Base-by-base conservation (phyloP, 306 rosid species). In the Dryas alaskensis region DNA sequence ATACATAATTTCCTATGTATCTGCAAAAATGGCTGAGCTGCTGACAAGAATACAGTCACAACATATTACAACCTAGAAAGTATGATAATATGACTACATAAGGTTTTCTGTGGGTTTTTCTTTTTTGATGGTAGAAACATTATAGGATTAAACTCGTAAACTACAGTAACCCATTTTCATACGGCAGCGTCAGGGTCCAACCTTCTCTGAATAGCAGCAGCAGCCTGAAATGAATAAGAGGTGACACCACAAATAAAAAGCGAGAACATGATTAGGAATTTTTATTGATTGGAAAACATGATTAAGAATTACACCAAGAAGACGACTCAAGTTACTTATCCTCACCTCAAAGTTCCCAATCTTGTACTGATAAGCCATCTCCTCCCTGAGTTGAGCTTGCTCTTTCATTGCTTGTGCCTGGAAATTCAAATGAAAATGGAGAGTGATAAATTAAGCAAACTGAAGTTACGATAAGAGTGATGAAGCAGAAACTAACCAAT, bases 341-440 rank as follows among this genome's bases (percentile, higher is more conserved):
- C 76, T 68, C 44, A 86, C 99, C 99, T 94, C 98, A 37, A 85
- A 87, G 69, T 94, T 94, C 76, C 96, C 97, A 46, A 94, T 75
- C 84, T 94, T 94, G 89, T 88, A 94, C 76, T 94, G 97, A 82
- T 92, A 92, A 65, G 97, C 99, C 99, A 94, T 94, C 86, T 94
- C 99, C 87, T 94, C 99, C 84, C 92, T 83, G 27, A 94, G 95
- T 81, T 86, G 97, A 81, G 99, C 96, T 87, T 94, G 98, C 84
- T 92, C 99, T 84, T 94, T 94, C 99, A 94, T 94, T 72, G 99
- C 96, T 69, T 92, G 97, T n/a, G 99, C 99, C 99, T 94, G 89
- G 58, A 50, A 77, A 68, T 55, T 73, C 31, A 81, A 75, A 60
- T 59, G 61, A 51, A 73, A 25, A 17, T 22, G 5, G 43, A 69